Base-by-base conservation (phyloP, 2,329 filamentous ascomycete genomes). In the Exophiala sp. region DNA sequence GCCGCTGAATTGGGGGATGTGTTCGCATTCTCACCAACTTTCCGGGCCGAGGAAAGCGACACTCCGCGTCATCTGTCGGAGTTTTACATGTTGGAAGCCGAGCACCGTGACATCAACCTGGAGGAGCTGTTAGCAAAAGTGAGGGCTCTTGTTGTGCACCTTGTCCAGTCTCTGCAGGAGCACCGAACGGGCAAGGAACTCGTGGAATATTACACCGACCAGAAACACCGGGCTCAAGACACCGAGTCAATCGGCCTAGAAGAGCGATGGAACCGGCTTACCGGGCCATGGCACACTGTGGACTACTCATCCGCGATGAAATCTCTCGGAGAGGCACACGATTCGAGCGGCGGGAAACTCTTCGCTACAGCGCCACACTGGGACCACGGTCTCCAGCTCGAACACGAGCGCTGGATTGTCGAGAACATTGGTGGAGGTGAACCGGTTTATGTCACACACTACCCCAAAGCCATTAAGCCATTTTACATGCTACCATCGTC, bases 71-170 rank as follows among this genome's bases (percentile, higher is more conserved):
- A 98, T 69, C 74, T 98, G 54, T 95, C 88, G 71, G 93, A 98
- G 65, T 97, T 98, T 63, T 97, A 97, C 70, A 97, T 98, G 93
- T 79, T 98, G 2, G 93, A 98, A 69, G 90, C 84, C 13, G 93
- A 98, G 68, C 48, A 54, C 47, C 84, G 82, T 62, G 95, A 95
- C 65, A 79, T 84, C 35, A 76, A 81, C 56, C 74, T 95, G 58
- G 71, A 77, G 23, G 72, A 78, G 21, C 75, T 98, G 60, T 93
- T 95, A 78, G 74, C 83, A 49, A 68, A 91, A n/a, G 79, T 88
- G 1, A 88, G 97, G 66, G 74, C 82, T 47, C 82, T 95, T 77
- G 73, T 96, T 43, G 79, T 80, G 35, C 23, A 55, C 24, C 35
- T 60, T 11, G 44, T 49, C 6, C 29, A 46, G 23, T 24, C 44